Evolutionary conservation across 768 basidiomycete species (phyloP).

Genomic region (Clitopilus hobsonii): DNA sequence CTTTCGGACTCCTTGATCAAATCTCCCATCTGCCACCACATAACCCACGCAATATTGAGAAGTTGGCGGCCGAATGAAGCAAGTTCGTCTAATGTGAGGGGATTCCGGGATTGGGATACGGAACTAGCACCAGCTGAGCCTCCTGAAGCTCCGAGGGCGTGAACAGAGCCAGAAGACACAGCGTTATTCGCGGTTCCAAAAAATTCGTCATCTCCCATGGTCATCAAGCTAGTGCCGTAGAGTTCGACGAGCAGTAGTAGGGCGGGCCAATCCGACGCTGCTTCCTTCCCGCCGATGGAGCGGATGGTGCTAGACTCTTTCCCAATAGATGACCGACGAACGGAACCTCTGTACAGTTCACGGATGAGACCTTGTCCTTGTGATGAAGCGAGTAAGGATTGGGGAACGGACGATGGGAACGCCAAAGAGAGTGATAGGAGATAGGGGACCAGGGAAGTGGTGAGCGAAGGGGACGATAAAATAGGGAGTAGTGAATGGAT

Average conservation of each 20-base stretch:
- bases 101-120: constrained; percentile 44
- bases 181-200: constrained; percentile 44
- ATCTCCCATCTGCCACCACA: constrained; percentile 39
- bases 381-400: constrained; percentile 50
- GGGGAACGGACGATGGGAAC: constrained; percentile 35
- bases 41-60: constrained; percentile 77
- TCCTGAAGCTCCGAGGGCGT: background rate
- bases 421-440: constrained; percentile 63
- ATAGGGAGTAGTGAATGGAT: constrained; percentile 49
- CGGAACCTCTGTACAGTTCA: constrained; percentile 68
- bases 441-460: constrained; percentile 49
- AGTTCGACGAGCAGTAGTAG: constrained; percentile 77
- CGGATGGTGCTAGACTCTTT: constrained; percentile 30
- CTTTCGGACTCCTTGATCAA: constrained; percentile 10
- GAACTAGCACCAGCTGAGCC: background rate
- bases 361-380: constrained; percentile 57
- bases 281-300: constrained; percentile 11
- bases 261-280: constrained; percentile 53
- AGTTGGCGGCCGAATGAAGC: constrained; percentile 69
- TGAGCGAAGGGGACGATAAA: constrained; percentile 31
- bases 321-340: constrained; percentile 60
- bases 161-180: background rate
- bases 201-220: constrained; percentile 97
- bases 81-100: constrained; percentile 80
- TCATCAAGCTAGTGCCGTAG: constrained; percentile 79